Evolutionary conservation across 73 alveolate genomes (phyloP).

Genomic region (Paramecium sexaurelia): DNA sequence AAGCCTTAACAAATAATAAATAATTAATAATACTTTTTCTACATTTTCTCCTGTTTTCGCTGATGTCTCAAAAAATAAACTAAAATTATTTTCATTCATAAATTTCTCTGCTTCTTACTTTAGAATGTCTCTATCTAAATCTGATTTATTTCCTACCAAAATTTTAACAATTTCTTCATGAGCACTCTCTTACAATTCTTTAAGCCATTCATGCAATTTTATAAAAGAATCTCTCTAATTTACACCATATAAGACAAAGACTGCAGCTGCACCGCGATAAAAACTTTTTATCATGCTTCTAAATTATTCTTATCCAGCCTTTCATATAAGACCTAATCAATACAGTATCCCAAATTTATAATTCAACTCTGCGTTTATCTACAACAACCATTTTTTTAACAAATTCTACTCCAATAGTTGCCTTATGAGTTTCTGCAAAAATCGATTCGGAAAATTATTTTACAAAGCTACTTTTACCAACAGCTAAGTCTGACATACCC

Average conservation of each 20-base stretch:
- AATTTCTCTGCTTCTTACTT: not conserved
- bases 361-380: not conserved
- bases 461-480: not conserved
- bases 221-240: not conserved
- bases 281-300: not conserved
- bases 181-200: not conserved
- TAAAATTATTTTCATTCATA: not conserved
- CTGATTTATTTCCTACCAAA: slow-evolving; percentile 14
- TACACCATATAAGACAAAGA: not conserved
- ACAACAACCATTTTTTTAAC: slow-evolving; percentile 5
- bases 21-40: not conserved
- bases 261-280: slow-evolving; percentile 47
- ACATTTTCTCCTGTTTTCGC: slow-evolving; percentile 28
- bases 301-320: slow-evolving; percentile 34
- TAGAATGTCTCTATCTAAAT: not conserved
- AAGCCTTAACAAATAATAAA: not conserved
- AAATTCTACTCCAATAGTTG: slow-evolving; percentile 24
- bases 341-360: slow-evolving; percentile 43
- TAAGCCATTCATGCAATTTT: not conserved
- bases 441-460: not conserved
- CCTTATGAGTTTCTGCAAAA: not conserved
- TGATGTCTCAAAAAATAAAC: not conserved
- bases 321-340: not conserved
- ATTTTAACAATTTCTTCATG: not conserved
- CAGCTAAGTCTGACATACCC: not conserved